Evolutionary conservation across 2,329 filamentous ascomycete species (phyloP).

Genomic region (Pseudogymnoascus sp.): DNA sequence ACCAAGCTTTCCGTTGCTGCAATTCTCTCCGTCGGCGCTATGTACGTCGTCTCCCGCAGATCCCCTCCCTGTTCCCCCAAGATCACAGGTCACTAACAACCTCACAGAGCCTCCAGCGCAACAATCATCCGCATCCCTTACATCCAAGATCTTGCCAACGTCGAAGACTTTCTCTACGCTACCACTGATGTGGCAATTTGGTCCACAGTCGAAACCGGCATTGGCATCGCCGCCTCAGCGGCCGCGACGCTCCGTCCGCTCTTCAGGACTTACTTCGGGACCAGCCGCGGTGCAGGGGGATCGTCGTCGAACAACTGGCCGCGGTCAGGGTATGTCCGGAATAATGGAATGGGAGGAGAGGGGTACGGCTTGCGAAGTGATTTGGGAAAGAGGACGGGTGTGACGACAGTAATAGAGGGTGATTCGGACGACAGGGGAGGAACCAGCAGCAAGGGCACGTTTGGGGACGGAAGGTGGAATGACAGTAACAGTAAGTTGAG

Average conservation of each 20-base stretch:
- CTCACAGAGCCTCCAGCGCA: slow-evolving; percentile 32
- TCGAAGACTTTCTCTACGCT: slow-evolving; percentile 34
- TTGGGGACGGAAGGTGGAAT: slow-evolving; percentile 9
- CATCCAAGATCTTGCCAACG: slow-evolving; percentile 31
- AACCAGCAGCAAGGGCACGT: slow-evolving; percentile 14
- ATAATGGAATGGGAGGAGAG: not conserved
- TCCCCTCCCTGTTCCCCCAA: not conserved
- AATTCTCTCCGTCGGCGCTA: slow-evolving; percentile 29
- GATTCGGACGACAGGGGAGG: slow-evolving; percentile 14
- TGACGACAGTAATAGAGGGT: slow-evolving; percentile 9
- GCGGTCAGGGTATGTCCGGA: not conserved
- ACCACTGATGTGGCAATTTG: slow-evolving; percentile 38
- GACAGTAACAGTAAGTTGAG: slow-evolving; percentile 15
- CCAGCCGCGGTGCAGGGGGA: not conserved
- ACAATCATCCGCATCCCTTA: slow-evolving; percentile 39
- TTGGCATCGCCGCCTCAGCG: slow-evolving; percentile 34
- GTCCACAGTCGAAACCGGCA: slow-evolving; percentile 37
- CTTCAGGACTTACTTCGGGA: slow-evolving; percentile 22
- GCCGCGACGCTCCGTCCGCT: slow-evolving; percentile 35
- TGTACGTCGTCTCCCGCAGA: slow-evolving; percentile 30
- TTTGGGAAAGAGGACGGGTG: not conserved
- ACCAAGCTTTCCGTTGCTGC: slow-evolving; percentile 31
- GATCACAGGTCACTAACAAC: slow-evolving; percentile 8
- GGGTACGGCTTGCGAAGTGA: not conserved
- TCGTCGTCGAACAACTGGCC: not conserved